Evolutionary conservation across 768 basidiomycete genomes (phyloP).

Genomic region (Amanita muscaria): DNA sequence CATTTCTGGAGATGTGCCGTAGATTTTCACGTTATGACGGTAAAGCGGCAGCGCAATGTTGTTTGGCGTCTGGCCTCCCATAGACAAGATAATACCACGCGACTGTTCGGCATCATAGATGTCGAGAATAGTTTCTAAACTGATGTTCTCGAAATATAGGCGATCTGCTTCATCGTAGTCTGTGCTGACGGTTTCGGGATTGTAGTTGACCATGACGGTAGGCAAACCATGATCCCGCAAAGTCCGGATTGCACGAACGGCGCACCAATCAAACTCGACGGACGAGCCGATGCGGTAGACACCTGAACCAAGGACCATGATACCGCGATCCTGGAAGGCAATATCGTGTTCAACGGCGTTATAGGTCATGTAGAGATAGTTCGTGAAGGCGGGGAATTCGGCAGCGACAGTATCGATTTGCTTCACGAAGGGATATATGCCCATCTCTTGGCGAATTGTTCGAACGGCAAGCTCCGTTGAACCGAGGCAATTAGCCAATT

Average conservation of each 20-base stretch:
- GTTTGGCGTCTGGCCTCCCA: conserved; percentile 99
- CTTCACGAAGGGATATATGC: conserved; percentile 87
- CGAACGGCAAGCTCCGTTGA: conserved; percentile 94
- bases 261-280: conserved; percentile 99
- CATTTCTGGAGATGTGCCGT: conserved; percentile 98
- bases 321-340: conserved; percentile 80
- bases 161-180: conserved; percentile 99
- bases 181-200: conserved; percentile 97
- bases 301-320: conserved; percentile 96
- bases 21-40: conserved; percentile 97
- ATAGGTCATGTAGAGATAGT: conserved; percentile 98
- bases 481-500: conserved; percentile 73
- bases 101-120: conserved; percentile 91
- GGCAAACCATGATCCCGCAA: conserved; percentile 90
- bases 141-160: conserved; percentile 98
- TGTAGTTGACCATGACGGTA: conserved; percentile 99
- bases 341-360: conserved; percentile 94
- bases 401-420: conserved; percentile 99
- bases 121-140: conserved; percentile 90
- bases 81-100: conserved; percentile 88
- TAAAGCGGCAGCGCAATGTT: conserved; percentile 95
- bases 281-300: conserved; percentile 99
- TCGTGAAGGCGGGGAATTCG: conserved; percentile 97
- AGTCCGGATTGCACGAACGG: conserved; percentile 93
- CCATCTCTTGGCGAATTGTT: conserved; percentile 74